Conservation (phyloP, 345 rosid species). For the Draba incana region DNA sequence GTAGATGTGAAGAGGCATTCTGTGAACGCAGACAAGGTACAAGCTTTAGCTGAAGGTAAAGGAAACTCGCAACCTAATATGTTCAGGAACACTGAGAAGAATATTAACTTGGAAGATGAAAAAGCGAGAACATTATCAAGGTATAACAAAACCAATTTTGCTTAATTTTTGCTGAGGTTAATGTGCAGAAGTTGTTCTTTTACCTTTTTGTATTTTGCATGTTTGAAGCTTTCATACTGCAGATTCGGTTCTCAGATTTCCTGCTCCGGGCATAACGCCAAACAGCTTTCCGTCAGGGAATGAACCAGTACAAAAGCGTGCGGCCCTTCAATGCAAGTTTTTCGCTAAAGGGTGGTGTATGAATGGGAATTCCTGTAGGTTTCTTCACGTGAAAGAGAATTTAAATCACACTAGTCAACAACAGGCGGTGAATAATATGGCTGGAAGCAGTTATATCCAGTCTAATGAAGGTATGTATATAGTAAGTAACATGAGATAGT, state of each 20-base stretch:
- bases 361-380: constrained; percentile 74
- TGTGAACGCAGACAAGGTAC: constrained; percentile 13
- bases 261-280: constrained; percentile 42
- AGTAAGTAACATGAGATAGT: constrained; percentile 15
- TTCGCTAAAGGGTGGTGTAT: constrained; percentile 86
- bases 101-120: background rate
- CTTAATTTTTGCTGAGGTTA: constrained; percentile 25
- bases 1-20: constrained; percentile 53
- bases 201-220: constrained; percentile 32
- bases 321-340: constrained; percentile 63
- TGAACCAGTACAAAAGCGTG: constrained; percentile 55
- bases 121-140: constrained; percentile 48
- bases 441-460: constrained; percentile 41
- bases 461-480: constrained; percentile 58
- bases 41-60: constrained; percentile 35
- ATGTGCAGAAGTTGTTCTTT: background rate
- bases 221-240: constrained; percentile 34
- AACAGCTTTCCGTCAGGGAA: constrained; percentile 47
- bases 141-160: constrained; percentile 43
- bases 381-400: constrained; percentile 63
- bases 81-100: constrained; percentile 30
- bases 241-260: constrained; percentile 55
- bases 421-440: constrained; percentile 40
- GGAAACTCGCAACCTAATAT: constrained; percentile 12
- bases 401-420: constrained; percentile 36